These are phyloP conservation scores for Naumovozyma castellii DNA, from an alignment of 805 yeast species.

Conservation along the genomic window DNA sequence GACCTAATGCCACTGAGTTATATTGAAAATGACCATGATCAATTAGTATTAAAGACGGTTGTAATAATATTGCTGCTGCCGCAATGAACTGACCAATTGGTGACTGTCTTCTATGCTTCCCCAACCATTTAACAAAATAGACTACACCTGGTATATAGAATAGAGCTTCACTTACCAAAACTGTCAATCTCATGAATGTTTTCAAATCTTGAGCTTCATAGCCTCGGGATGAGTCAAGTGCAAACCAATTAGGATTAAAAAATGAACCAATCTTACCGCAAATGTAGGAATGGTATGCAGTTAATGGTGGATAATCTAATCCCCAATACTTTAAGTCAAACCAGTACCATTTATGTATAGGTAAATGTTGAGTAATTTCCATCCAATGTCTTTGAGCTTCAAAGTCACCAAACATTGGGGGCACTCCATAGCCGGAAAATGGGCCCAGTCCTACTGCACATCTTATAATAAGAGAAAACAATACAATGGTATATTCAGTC, in stretches of 20 bases:
- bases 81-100: conserved; percentile 70
- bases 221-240: conserved; percentile 64
- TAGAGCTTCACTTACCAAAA: conserved; percentile 61
- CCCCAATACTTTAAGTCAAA: conserved; percentile 93
- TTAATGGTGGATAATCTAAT: conserved; percentile 90
- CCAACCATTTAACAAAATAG: conserved; percentile 60
- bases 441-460: conserved; percentile 85
- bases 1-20: conserved; percentile 89
- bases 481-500: conserved; percentile 64
- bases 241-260: conserved; percentile 68
- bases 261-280: conserved; percentile 64
- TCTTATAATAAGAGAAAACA: conserved; percentile 66
- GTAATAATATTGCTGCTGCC: conserved; percentile 70
- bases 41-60: conserved; percentile 71
- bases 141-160: conserved; percentile 75
- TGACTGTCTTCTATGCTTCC: conserved; percentile 46
- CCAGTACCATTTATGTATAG: conserved; percentile 74
- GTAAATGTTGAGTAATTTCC: conserved; percentile 75
- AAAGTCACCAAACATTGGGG: conserved; percentile 90
- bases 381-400: conserved; percentile 99
- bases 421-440: conserved; percentile 60
- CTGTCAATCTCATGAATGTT: conserved; percentile 78
- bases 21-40: conserved; percentile 98
- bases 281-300: conserved; percentile 85
- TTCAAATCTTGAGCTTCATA: conserved; percentile 53